A percentile compares a stretch with the other conserved stretches of the same genome.
Conservation (phyloP, 2,329 filamentous ascomycete species). For the Hymenotorrendiella dingleyae region DNA sequence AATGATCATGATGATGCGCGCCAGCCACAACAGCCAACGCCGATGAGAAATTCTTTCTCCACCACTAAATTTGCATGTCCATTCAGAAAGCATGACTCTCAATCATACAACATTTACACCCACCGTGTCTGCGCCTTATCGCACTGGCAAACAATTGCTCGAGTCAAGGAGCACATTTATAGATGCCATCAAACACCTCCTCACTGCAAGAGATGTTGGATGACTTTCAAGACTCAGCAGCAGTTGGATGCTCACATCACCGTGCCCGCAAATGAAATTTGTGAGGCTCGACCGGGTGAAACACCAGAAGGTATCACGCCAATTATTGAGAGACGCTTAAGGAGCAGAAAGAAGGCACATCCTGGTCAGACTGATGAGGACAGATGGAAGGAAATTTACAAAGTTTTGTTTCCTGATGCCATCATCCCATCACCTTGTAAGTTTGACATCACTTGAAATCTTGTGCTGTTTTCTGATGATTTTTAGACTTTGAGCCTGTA, state of each 20-base stretch:
- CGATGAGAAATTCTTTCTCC: too few species aligned
- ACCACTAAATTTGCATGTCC: conserved; percentile 20
- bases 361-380: conserved; percentile 13
- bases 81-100: conserved; percentile 15
- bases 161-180: conserved; percentile 17
- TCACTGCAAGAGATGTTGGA: conserved; percentile 16
- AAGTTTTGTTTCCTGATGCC: conserved; percentile 15
- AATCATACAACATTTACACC: conserved; percentile 11
- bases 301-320: conserved; percentile 11
- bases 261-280: conserved; percentile 7
- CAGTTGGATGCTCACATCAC: conserved; percentile 13
- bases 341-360: conserved; percentile 14
- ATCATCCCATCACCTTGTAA: conserved; percentile 19
- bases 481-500: conserved; percentile 18
- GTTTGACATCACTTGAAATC: too few species aligned
- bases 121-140: conserved; percentile 11
- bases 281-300: conserved; percentile 3
- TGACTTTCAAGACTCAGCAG: conserved; percentile 11
- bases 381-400: conserved; percentile 18
- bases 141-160: conserved; percentile 9
- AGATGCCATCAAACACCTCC: conserved; percentile 9
- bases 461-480: too few species aligned
- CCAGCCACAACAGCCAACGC: too few species aligned
- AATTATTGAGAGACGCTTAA: conserved; percentile 10
- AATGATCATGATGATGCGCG: too few species aligned